Percentiles rank a stretch among this genome's conserved stretches.
Evolutionary conservation across 2,329 filamentous ascomycete genomes (phyloP).

Genomic region (Esteya vermicola): DNA sequence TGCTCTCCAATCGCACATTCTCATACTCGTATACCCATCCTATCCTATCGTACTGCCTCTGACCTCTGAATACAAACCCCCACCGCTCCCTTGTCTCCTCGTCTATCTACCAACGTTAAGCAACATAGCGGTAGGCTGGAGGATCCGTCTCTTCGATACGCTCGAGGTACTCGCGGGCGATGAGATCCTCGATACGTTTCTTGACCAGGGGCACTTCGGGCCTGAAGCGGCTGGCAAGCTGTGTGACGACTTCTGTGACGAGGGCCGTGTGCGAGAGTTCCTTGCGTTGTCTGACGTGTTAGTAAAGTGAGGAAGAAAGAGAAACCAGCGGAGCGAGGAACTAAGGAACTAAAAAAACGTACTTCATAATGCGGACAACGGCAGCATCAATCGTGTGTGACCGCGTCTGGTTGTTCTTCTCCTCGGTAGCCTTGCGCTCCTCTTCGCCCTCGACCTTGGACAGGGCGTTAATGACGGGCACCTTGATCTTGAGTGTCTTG

Average conservation of each 20-base stretch:
- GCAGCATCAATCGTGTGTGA: constrained; percentile 62
- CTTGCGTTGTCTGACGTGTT: constrained; percentile 47
- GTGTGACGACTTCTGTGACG: constrained; percentile 56
- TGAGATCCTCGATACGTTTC: constrained; percentile 64
- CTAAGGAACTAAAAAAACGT: constrained; percentile 20
- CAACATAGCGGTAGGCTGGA: constrained; percentile 57
- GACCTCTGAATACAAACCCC: no score
- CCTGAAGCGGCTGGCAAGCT: constrained; percentile 55
- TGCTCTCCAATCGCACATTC: no score
- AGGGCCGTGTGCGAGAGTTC: constrained; percentile 55
- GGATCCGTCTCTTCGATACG: constrained; percentile 52
- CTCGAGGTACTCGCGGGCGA: constrained; percentile 65
- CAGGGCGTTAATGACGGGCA: constrained; percentile 64
- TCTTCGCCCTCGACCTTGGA: constrained; percentile 72
- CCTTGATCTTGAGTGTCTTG: constrained; percentile 77
- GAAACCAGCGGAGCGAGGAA: not conserved
- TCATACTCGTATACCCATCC: no score
- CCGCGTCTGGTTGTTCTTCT: constrained; percentile 60
- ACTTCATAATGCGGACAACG: constrained; percentile 78
- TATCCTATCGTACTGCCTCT: no score
- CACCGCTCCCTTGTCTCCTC: no score
- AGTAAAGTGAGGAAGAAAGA: constrained; percentile 11
- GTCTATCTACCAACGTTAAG: constrained; percentile 16
- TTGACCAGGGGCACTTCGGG: constrained; percentile 69
- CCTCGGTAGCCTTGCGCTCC: constrained; percentile 56